phyloP scores from a whole-genome alignment of 2,329 filamentous ascomycete genomes.

The Aspergillus pseudoviridinutans region DNA sequence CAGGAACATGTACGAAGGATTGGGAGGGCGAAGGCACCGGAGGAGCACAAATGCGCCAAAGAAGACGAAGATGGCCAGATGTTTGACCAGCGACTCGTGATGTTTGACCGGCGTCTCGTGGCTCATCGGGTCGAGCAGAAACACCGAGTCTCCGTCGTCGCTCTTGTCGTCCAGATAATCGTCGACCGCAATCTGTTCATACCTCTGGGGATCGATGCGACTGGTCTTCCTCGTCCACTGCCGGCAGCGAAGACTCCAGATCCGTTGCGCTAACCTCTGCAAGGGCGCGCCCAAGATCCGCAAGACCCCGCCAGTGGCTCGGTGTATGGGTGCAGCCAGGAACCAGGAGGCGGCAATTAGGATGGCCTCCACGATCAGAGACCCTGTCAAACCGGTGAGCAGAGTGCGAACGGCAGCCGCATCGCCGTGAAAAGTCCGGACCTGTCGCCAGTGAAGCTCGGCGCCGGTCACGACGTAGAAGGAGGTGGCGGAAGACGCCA shows the following conservation, averaged over 20 bases:
- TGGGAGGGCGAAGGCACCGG: conserved; percentile 24
- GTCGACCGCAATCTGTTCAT: conserved; percentile 22
- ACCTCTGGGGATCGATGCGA: conserved; percentile 18
- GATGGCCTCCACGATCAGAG: conserved; percentile 28
- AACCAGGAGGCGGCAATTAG: conserved; percentile 23
- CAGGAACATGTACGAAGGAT: conserved; percentile 25
- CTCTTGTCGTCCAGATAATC: conserved; percentile 22
- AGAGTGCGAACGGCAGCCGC: conserved; percentile 31
- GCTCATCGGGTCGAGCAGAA: conserved; percentile 12
- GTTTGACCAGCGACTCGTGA: conserved; percentile 9
- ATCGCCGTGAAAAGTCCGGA: conserved; percentile 29
- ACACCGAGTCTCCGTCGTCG: conserved; percentile 19
- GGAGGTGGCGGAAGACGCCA: conserved; percentile 31
- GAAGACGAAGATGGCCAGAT: conserved; percentile 18
- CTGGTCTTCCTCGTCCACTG: background rate
- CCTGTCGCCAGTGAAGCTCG: conserved; percentile 36
- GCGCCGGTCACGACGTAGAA: conserved; percentile 33
- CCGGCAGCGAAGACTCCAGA: conserved; percentile 7
- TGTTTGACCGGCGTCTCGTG: conserved; percentile 4
- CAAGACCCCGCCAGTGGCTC: conserved; percentile 23
- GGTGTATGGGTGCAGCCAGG: conserved; percentile 21
- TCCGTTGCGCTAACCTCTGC: conserved; percentile 10
- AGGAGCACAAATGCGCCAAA: conserved; percentile 20
- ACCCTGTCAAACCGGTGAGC: conserved; percentile 30
- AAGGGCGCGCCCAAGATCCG: conserved; percentile 21